Conservation (phyloP, 1,139 yeast genomes). For the Tardiomyces blankii region DNA sequence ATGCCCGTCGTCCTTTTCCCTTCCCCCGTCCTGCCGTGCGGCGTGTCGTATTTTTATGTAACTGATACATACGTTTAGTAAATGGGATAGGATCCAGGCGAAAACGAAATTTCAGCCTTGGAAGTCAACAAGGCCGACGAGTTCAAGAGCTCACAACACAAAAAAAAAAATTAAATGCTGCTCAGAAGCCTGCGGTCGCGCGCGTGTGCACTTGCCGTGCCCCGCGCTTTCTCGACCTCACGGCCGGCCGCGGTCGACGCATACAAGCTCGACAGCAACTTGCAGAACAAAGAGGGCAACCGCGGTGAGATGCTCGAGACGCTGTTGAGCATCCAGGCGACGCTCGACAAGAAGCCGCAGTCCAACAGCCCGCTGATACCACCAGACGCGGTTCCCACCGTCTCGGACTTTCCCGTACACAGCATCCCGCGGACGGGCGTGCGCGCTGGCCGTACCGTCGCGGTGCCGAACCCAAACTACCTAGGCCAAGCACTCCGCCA, state of each 20-base stretch:
- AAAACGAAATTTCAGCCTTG: too few relatives aligned
- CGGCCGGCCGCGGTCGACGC: not conserved
- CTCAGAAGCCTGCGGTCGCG: not conserved
- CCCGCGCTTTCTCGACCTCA: not conserved
- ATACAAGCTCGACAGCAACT: not conserved
- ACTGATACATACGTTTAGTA: too few relatives aligned
- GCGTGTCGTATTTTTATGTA: too few relatives aligned
- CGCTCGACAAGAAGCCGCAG: not conserved
- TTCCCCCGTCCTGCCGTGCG: too few relatives aligned
- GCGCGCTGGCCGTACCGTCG: slow-evolving; percentile 23
- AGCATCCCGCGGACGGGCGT: slow-evolving; percentile 23
- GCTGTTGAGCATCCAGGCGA: not conserved
- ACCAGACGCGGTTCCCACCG: not conserved
- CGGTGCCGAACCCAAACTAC: slow-evolving; percentile 11
- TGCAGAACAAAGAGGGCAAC: not conserved
- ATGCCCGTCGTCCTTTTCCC: too few relatives aligned
- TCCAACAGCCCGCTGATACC: not conserved
- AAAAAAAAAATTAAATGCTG: not conserved
- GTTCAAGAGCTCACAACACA: too few relatives aligned
- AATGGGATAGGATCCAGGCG: too few relatives aligned
- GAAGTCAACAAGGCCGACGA: too few relatives aligned
- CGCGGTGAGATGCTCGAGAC: not conserved
- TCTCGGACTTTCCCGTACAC: not conserved
- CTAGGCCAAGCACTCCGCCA: slow-evolving; percentile 19
- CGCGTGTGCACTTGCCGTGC: not conserved